Conservation (phyloP, 441 rosid genomes). For the Francoa sonchifolia region DNA sequence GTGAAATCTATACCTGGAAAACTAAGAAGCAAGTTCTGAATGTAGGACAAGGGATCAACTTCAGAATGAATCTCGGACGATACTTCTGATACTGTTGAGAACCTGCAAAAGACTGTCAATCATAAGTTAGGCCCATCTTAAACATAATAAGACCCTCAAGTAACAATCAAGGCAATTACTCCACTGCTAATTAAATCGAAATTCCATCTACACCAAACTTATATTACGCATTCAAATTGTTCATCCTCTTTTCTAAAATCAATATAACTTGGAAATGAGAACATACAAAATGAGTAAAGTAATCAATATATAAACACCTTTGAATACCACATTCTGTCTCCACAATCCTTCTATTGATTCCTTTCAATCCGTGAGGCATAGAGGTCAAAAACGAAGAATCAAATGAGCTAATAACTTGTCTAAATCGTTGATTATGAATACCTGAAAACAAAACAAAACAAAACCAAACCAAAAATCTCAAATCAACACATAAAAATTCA, state of each 20-base stretch:
- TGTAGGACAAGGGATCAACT: constrained; percentile 33
- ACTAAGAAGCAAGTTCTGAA: constrained; percentile 57
- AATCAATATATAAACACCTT: constrained; percentile 22
- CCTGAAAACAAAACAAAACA: constrained; percentile 19
- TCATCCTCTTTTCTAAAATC: too few species aligned
- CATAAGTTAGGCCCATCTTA: constrained; percentile 23
- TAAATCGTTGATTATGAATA: constrained; percentile 9
- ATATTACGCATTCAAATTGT: too few species aligned
- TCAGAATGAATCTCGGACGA: constrained; percentile 21
- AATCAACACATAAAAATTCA: too few species aligned
- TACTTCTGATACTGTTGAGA: constrained; percentile 35
- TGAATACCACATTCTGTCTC: constrained; percentile 17
- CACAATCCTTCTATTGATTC: constrained; percentile 7
- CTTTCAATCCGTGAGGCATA: constrained; percentile 8
- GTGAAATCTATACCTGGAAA: constrained; percentile 54
- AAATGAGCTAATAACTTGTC: constrained; percentile 9
- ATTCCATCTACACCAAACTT: too few species aligned
- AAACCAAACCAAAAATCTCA: background rate
- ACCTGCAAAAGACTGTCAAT: constrained; percentile 47
- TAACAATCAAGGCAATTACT: too few species aligned
- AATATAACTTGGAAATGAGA: background rate
- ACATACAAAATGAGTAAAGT: background rate
- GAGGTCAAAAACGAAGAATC: constrained; percentile 17
- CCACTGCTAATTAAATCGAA: too few species aligned
- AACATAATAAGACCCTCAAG: background rate